Base-by-base conservation (phyloP, 2,329 filamentous ascomycete species). In the Exophiala mesophila region DNA sequence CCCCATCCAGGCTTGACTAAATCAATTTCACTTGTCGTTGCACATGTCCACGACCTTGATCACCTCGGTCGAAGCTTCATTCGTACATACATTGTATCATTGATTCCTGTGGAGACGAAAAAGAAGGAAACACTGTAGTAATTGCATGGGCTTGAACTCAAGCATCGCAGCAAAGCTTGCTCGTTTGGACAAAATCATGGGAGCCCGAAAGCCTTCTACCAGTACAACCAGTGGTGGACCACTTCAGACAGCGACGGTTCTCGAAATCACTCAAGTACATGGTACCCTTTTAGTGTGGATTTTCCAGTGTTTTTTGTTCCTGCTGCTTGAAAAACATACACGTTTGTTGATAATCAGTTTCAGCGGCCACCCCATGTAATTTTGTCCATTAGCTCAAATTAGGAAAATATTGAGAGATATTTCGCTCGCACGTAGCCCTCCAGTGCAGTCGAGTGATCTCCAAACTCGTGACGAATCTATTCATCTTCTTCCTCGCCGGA, bases 401-500 rank as follows among this genome's bases (percentile, higher is more conserved):
- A 45, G 34, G 36, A 45, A 45, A 45, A 35, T 36, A 41, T 28
- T 21, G 31, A 36, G 37, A 45, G 43, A 45, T 45, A 34, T 36
- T 41, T 8, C 12, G 17, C 18, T 19, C 10, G 32, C 32, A 41
- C 39, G 36, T 41, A 28, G 36, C 36, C 37, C 23, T 18, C 29
- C 19, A 20, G 8, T 35, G 37, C 32, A 47, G 26, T 39, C 23
- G 32, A 38, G 38, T 33, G 31, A 39, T 41, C 16, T 41, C 36
- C 44, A 39, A 34, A 48, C 41, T 36, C 37, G 30, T 19, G 17
- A 12, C 4, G 21, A 16, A 20, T 31, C 28, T 40, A 70, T 55
- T 70, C 66, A 46, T 60, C 60, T 12, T 70, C 67, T 52, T 70
- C 67, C 36, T 67, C 62, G 19, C 63, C 63, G 50, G 65, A 66